Evolutionary conservation across 495 filamentous ascomycete genomes (phyloP).

Genomic region (Neurospora hispaniola): DNA sequence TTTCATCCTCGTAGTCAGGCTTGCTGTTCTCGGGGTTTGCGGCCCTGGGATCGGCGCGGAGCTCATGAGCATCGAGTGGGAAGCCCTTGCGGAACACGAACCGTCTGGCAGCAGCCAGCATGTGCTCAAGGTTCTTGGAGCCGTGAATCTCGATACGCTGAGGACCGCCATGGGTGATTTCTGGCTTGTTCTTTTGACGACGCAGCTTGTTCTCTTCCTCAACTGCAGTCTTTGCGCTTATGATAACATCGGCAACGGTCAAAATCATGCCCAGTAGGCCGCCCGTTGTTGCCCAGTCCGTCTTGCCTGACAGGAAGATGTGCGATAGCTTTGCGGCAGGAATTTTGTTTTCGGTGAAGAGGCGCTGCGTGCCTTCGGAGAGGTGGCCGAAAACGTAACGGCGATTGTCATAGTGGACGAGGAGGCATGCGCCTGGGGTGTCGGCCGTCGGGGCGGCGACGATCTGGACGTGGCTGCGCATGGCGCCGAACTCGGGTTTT

Average conservation of each 20-base stretch:
- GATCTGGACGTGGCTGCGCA: conserved; percentile 64
- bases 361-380: conserved; percentile 78
- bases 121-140: conserved; percentile 63
- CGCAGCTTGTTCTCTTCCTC: conserved; percentile 18
- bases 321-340: conserved; percentile 51
- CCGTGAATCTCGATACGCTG: conserved; percentile 58
- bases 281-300: conserved; percentile 64
- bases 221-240: conserved; percentile 17
- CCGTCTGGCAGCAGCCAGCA: conserved; percentile 66
- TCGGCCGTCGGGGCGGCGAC: conserved; percentile 81
- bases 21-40: conserved; percentile 7
- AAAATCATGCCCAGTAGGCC: conserved; percentile 78
- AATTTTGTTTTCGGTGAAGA: conserved; percentile 51
- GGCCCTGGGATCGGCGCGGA: conserved; percentile 32
- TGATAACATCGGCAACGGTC: conserved; percentile 58
- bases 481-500: conserved; percentile 20
- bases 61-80: conserved; percentile 57
- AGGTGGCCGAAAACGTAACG: conserved; percentile 84
- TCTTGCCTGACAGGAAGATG: conserved; percentile 69
- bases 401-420: conserved; percentile 66
- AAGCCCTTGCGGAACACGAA: conserved; percentile 84
- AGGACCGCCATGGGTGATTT: neutral
- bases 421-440: conserved; percentile 66
- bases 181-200: conserved; percentile 20
- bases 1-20: conserved; percentile 64